Evolutionary conservation across 257 asterid genomes (phyloP).

Genomic region (Solanum sparsipilum): DNA sequence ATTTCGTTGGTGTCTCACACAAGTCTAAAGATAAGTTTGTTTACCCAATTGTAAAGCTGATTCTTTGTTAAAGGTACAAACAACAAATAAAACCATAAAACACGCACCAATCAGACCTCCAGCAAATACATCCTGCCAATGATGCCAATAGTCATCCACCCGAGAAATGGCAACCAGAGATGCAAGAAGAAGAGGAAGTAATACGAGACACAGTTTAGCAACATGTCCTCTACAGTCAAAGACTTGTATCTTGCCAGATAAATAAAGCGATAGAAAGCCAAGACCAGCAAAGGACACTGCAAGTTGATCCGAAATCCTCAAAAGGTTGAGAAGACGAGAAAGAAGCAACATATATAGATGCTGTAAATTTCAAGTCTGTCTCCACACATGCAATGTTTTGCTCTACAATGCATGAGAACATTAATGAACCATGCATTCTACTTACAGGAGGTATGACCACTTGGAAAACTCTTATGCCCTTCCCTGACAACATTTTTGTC

Average conservation of each 20-base stretch:
- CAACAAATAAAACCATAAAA: neutral
- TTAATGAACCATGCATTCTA: neutral
- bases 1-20: neutral
- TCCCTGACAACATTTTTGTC: conserved; percentile 29
- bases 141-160: conserved; percentile 83
- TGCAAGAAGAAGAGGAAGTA: conserved; percentile 56
- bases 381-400: neutral
- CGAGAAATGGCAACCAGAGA: conserved; percentile 60
- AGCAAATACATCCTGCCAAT: conserved; percentile 85
- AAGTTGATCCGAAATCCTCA: neutral
- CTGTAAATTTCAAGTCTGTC: neutral
- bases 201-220: conserved; percentile 64
- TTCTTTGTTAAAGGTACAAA: neutral
- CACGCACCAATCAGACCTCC: conserved; percentile 77
- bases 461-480: conserved; percentile 81
- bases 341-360: neutral
- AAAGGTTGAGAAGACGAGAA: neutral
- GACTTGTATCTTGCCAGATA: conserved; percentile 67
- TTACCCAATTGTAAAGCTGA: neutral
- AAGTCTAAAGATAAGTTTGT: neutral
- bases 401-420: neutral
- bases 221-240: conserved; percentile 67
- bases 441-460: conserved; percentile 94
- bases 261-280: conserved; percentile 63
- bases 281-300: conserved; percentile 79